phyloP scores from a whole-genome alignment of 768 basidiomycete genomes.

The Multifurca ochricompacta region DNA sequence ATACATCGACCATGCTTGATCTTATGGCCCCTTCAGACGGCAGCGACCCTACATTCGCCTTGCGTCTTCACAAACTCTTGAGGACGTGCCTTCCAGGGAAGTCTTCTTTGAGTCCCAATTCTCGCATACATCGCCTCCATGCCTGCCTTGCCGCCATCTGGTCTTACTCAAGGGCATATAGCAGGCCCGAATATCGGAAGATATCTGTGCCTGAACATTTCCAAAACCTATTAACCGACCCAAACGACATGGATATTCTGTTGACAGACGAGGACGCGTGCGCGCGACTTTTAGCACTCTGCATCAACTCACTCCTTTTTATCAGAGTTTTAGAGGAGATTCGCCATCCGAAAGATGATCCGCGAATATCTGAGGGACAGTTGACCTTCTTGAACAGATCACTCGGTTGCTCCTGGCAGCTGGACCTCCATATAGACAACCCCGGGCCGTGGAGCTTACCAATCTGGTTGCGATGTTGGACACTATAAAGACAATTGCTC shows the following conservation, averaged over 20 bases:
- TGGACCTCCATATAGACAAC: not conserved
- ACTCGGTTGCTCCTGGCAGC: not conserved
- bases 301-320: not conserved
- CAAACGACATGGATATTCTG: not conserved
- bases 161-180: not conserved
- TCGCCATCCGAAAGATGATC: not conserved
- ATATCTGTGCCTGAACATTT: not conserved
- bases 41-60: not conserved
- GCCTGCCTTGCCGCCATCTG: not conserved
- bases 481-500: not conserved
- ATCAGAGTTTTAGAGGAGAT: not conserved
- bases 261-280: not conserved
- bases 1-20: not conserved
- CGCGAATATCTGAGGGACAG: not conserved
- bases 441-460: not conserved
- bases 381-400: not conserved
- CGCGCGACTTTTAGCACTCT: not conserved
- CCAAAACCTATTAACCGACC: not conserved
- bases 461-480: not conserved
- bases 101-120: not conserved
- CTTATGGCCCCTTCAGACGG: not conserved
- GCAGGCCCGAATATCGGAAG: not conserved
- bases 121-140: not conserved
- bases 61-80: not conserved
- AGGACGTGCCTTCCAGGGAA: not conserved